Evolutionary conservation across 106 monocot genomes (phyloP).

Genomic region (Allium fistulosum): DNA sequence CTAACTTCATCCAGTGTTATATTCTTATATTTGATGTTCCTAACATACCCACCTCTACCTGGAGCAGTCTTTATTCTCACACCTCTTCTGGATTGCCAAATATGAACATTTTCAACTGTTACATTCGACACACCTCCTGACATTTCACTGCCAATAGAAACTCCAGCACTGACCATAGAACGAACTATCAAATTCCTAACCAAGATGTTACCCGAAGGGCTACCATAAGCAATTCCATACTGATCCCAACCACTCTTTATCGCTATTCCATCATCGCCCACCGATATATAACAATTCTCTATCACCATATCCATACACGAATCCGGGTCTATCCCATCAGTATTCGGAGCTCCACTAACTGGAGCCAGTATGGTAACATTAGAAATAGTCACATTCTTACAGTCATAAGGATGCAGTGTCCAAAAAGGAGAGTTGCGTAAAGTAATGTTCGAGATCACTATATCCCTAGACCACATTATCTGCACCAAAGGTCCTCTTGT

Average conservation of each 20-base stretch:
- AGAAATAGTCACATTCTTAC: slow-evolving; percentile 33
- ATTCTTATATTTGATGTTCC: slow-evolving; percentile 37
- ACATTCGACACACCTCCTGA: slow-evolving; percentile 54
- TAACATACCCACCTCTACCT: slow-evolving; percentile 51
- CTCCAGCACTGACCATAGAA: slow-evolving; percentile 59
- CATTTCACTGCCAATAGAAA: slow-evolving; percentile 79
- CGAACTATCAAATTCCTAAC: slow-evolving; percentile 58
- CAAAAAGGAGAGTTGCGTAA: slow-evolving; percentile 42
- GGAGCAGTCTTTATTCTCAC: slow-evolving; percentile 62
- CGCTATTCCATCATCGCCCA: slow-evolving; percentile 93
- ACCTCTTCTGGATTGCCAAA: slow-evolving; percentile 43
- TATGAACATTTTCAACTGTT: slow-evolving; percentile 39
- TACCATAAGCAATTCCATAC: slow-evolving; percentile 68
- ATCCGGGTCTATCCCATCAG: slow-evolving; percentile 51
- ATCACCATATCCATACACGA: slow-evolving; percentile 57
- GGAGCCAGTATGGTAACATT: slow-evolving; percentile 38
- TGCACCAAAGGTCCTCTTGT: slow-evolving; percentile 42
- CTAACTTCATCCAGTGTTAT: slow-evolving; percentile 47
- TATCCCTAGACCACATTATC: slow-evolving; percentile 38
- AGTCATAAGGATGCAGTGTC: slow-evolving; percentile 46
- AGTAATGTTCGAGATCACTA: slow-evolving; percentile 48
- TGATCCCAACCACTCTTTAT: slow-evolving; percentile 94
- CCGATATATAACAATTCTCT: slow-evolving; percentile 65
- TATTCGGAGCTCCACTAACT: slow-evolving; percentile 32
- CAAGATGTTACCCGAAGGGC: slow-evolving; percentile 68